Percentiles rank a stretch among this genome's conserved stretches.
Conservation (phyloP, 1,139 yeast genomes). For the Taphrina populina region DNA sequence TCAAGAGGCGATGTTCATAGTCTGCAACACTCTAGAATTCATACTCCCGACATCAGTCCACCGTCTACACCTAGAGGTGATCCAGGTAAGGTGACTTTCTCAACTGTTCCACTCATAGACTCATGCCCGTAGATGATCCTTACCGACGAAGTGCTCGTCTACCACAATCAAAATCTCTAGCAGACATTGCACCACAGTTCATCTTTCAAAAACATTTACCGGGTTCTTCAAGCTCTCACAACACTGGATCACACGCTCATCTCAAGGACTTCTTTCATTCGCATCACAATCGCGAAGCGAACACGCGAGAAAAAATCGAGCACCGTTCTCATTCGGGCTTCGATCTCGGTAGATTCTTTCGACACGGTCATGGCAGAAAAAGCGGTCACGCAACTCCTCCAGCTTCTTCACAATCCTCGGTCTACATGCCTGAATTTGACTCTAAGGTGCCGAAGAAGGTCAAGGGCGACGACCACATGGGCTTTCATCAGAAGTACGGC, state of each 20-base stretch:
- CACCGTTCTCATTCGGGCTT: slow-evolving; percentile 29
- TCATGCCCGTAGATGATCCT: slow-evolving; percentile 42
- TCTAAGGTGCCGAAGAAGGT: slow-evolving; percentile 31
- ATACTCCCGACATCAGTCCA: slow-evolving; percentile 30
- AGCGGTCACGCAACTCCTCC: slow-evolving; percentile 20
- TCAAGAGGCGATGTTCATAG: slow-evolving; percentile 23
- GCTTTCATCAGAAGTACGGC: slow-evolving; percentile 76
- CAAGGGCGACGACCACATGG: slow-evolving; percentile 44
- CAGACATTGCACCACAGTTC: slow-evolving; percentile 46
- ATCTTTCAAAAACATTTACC: slow-evolving; percentile 42
- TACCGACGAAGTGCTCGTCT: slow-evolving; percentile 45
- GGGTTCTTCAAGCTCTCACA: slow-evolving; percentile 27
- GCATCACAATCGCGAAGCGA: slow-evolving; percentile 12
- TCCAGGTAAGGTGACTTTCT: slow-evolving; percentile 13
- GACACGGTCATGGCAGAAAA: slow-evolving; percentile 16
- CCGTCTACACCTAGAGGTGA: slow-evolving; percentile 26
- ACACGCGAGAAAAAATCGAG: slow-evolving; percentile 18
- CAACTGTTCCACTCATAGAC: not conserved
- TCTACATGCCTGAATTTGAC: slow-evolving; percentile 32
- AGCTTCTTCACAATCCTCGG: slow-evolving; percentile 7
- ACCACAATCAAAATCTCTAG: slow-evolving; percentile 42
- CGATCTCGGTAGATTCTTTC: slow-evolving; percentile 29
- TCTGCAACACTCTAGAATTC: slow-evolving; percentile 26
- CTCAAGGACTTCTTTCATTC: slow-evolving; percentile 28
- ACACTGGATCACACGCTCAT: slow-evolving; percentile 28